A percentile compares a stretch with the other conserved stretches of the same genome.
These are phyloP conservation scores for Monosporascus sp. DNA, from an alignment of 2,329 filamentous ascomycete genomes.

Conservation along the genomic window DNA sequence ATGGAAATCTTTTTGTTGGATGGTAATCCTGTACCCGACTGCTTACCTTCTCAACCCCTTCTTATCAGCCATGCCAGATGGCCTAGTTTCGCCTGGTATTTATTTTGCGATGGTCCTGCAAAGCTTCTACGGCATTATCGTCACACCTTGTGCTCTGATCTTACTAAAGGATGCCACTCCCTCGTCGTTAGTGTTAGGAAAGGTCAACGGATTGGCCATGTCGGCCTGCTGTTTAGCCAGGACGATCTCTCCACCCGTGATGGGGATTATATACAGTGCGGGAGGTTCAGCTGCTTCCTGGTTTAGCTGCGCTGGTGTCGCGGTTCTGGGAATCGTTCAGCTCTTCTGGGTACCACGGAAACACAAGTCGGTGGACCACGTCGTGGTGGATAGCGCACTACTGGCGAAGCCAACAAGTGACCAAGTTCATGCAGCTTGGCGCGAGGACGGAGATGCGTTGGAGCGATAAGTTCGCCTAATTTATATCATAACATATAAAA, in stretches of 20 bases:
- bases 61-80: slow-evolving; percentile 51
- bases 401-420: slow-evolving; percentile 8
- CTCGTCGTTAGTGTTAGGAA: slow-evolving; percentile 56
- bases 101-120: slow-evolving; percentile 61
- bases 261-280: slow-evolving; percentile 60
- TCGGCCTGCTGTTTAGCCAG: slow-evolving; percentile 66
- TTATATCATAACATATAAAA: too few species aligned
- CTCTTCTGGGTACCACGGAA: slow-evolving; percentile 26
- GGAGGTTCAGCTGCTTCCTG: slow-evolving; percentile 43
- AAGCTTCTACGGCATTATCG: slow-evolving; percentile 63
- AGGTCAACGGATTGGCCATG: slow-evolving; percentile 68
- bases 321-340: slow-evolving; percentile 24
- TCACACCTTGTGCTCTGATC: slow-evolving; percentile 64
- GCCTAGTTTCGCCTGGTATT: slow-evolving; percentile 53
- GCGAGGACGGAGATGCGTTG: too few species aligned
- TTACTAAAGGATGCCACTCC: slow-evolving; percentile 68
- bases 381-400: slow-evolving; percentile 11
- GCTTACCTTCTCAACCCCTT: slow-evolving; percentile 67
- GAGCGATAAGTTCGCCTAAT: too few species aligned
- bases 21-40: slow-evolving; percentile 60
- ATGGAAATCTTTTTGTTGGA: slow-evolving; percentile 61
- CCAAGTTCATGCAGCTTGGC: not conserved
- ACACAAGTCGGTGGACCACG: slow-evolving; percentile 10
- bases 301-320: slow-evolving; percentile 31
- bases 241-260: slow-evolving; percentile 64